Evolutionary conservation across 2,329 filamentous ascomycete species (phyloP).

Genomic region (Colletotrichum graminicola): DNA sequence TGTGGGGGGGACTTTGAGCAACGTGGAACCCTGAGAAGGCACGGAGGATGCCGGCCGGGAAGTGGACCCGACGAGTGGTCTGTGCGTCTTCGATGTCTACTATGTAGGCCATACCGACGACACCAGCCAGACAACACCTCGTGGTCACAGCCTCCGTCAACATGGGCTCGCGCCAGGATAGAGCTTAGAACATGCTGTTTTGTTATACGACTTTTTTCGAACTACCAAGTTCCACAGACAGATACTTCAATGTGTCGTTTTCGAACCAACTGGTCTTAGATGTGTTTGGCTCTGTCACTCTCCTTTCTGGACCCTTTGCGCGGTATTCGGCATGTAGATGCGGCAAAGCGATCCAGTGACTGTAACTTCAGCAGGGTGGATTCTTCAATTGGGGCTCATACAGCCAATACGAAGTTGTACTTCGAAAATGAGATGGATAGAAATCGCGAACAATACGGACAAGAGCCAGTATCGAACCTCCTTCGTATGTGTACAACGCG

Average conservation of each 20-base stretch:
- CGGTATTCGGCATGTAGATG: too few relatives aligned
- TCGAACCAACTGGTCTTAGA: too few relatives aligned
- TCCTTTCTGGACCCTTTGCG: background rate
- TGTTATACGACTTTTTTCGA: fast-evolving
- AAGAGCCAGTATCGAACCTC: background rate
- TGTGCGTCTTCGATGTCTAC: constrained; percentile 11
- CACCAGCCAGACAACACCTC: background rate
- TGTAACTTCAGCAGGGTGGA: background rate
- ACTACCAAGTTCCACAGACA: fast-evolving
- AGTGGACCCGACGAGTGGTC: constrained; percentile 9
- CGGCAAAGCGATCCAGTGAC: too few relatives aligned
- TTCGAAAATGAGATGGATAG: background rate
- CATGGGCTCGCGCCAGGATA: background rate
- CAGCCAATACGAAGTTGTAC: too few relatives aligned
- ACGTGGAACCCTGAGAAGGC: constrained; percentile 64
- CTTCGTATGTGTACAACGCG: too few relatives aligned
- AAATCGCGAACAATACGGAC: background rate
- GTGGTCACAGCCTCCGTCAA: background rate
- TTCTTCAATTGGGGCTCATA: background rate
- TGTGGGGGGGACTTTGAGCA: constrained; percentile 59
- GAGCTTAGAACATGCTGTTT: background rate
- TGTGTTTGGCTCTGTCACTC: background rate
- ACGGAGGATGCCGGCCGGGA: constrained; percentile 55
- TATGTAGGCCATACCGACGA: background rate
- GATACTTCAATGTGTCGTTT: background rate